Evolutionary conservation across 345 rosid species (phyloP).

Genomic region (Turritis glabra): DNA sequence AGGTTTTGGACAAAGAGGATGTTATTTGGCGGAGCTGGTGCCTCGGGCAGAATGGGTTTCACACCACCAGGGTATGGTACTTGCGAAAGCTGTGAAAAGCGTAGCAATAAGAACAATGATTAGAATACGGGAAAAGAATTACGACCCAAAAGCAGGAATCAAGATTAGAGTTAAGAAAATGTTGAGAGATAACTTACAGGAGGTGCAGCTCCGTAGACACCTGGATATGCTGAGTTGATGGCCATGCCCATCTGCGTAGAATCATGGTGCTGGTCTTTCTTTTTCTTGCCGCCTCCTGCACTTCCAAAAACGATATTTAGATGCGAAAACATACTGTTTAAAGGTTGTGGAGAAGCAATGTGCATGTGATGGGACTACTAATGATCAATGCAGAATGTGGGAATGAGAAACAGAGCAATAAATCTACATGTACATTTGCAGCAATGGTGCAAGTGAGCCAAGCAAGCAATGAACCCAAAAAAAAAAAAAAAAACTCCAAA

Average conservation of each 20-base stretch:
- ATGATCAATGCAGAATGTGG: background rate
- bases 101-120: background rate
- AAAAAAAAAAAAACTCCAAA: background rate
- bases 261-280: slow-evolving; percentile 79
- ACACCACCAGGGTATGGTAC: slow-evolving; percentile 71
- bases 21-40: slow-evolving; percentile 90
- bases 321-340: background rate
- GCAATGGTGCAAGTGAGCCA: background rate
- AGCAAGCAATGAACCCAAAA: background rate
- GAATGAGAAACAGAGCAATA: slow-evolving; percentile 4
- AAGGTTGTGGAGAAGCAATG: slow-evolving; percentile 12
- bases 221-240: slow-evolving; percentile 62
- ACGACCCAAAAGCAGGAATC: background rate
- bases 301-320: slow-evolving; percentile 4
- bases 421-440: background rate
- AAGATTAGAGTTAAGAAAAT: background rate
- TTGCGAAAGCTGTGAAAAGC: slow-evolving; percentile 71
- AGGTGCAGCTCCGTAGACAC: slow-evolving; percentile 80
- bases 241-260: slow-evolving; percentile 59
- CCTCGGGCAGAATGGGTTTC: slow-evolving; percentile 71
- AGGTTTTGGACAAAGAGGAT: slow-evolving; percentile 93
- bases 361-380: background rate
- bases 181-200: slow-evolving; percentile 56
- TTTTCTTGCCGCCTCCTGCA: slow-evolving; percentile 74
- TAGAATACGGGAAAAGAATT: background rate